Conservation (phyloP, 2,329 filamentous ascomycete genomes). For the Lecanoromycetidae sp. region DNA sequence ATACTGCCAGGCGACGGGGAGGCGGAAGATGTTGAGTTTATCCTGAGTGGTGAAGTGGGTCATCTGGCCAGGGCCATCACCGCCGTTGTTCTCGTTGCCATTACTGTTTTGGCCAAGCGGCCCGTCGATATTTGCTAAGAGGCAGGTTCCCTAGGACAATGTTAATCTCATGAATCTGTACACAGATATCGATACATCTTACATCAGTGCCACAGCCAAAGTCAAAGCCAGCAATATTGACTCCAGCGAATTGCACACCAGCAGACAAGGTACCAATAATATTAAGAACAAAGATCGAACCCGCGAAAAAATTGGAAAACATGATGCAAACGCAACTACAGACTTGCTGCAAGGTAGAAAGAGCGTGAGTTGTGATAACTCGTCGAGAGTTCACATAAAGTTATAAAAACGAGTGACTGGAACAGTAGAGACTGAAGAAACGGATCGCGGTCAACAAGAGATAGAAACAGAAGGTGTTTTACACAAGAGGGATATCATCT, state of each 20-base stretch:
- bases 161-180: conserved; percentile 23
- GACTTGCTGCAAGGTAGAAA: neutral
- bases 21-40: conserved; percentile 44
- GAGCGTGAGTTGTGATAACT: conserved; percentile 1
- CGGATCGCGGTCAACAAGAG: neutral
- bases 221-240: conserved; percentile 27
- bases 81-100: no score
- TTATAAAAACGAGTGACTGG: neutral
- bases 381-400: conserved; percentile 1
- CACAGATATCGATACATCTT: conserved; percentile 14
- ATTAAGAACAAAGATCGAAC: conserved; percentile 8
- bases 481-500: neutral
- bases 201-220: conserved; percentile 39
- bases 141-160: conserved; percentile 7
- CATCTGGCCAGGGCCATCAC: conserved; percentile 40
- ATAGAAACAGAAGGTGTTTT: neutral
- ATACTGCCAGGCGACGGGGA: conserved; percentile 50
- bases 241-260: conserved; percentile 13
- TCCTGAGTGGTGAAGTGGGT: conserved; percentile 44
- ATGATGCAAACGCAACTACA: neutral
- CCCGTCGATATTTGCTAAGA: neutral
- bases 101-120: conserved; percentile 9
- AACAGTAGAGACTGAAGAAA: neutral
- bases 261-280: conserved; percentile 4
- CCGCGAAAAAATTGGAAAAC: conserved; percentile 5